Base-by-base conservation (phyloP, 805 yeast genomes). In the Kodamaea jinghongensis region DNA sequence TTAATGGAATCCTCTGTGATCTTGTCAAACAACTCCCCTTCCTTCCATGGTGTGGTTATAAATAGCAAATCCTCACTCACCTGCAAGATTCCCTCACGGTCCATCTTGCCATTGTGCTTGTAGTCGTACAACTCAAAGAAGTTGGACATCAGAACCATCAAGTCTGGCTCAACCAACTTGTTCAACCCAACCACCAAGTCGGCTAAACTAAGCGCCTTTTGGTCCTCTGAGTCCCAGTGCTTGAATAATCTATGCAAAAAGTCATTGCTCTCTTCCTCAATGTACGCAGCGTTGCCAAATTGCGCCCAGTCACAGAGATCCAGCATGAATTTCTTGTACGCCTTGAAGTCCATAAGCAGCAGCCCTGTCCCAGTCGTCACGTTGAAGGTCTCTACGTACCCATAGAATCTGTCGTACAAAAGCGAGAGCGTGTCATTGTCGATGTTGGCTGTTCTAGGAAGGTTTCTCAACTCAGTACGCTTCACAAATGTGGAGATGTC, bases 401-500 rank as follows among this genome's bases (percentile, higher is more conserved):
- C 76, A 54, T 90, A 88, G 59, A 81, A 91, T 28, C 93, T 70
- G 54, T 93, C 98, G 58, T 93, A 91, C 4, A 89, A 69, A 40
- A 83, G 76, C 3, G 88, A 78, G 12, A 88, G 49, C 28, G 86
- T 78, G 0, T 71, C 80, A 17, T 62, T 68, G 3, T 71, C 58
- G 25, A 91, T 63, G 54, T 84, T 77, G 17, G 71, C 73, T 1
- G 86, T 78, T 55, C 83, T 82, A 26, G 95, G 91, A 39, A 91
- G 66, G 60, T 88, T 90, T 49, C 99, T 73, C 29, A 93, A 59
- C 60, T 93, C 96, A 0, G 97, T 87, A 42, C 96, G 74, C 61
- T 91, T 93, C 26, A 93, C 95, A 66, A 91, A 91, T 1, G 81
- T 73, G 49, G 93, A 96, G 45, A 91, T 88, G 39, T 93, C 91